A percentile compares a stretch with the other conserved stretches of the same genome.
These are phyloP conservation scores for Baffinella frigidus DNA, from an alignment of 208 protist genomes.

Conservation along the genomic window DNA sequence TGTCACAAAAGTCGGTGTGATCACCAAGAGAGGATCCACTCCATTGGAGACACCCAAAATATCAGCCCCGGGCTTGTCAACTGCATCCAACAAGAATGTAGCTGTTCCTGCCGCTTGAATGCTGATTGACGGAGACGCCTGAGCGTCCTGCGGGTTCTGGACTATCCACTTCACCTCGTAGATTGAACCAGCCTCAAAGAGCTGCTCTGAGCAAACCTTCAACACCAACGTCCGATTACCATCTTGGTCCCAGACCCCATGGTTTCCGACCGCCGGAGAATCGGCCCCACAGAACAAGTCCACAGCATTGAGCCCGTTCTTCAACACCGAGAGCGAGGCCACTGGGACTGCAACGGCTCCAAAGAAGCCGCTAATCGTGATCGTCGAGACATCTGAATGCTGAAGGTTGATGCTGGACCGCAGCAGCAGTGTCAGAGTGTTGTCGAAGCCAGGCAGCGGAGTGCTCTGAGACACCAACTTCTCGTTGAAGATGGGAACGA, in stretches of 20 bases:
- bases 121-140: conserved; percentile 13
- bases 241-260: too few relatives aligned
- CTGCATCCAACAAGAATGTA: background rate
- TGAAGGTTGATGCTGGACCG: background rate
- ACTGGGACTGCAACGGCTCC: too few relatives aligned
- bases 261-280: too few relatives aligned
- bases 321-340: too few relatives aligned
- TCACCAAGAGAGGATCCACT: background rate
- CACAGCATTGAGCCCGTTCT: too few relatives aligned
- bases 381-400: background rate
- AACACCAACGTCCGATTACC: too few relatives aligned
- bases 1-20: background rate
- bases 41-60: background rate
- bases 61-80: background rate
- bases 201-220: too few relatives aligned
- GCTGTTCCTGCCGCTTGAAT: background rate
- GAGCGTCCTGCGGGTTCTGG: background rate
- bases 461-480: background rate
- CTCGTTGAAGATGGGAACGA: background rate
- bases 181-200: too few relatives aligned
- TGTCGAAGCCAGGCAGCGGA: background rate
- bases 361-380: background rate
- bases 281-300: too few relatives aligned
- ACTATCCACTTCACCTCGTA: too few relatives aligned
- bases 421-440: background rate